Conservation (phyloP, 495 filamentous ascomycete species). For the Pseudoneurospora amorphoporcata region DNA sequence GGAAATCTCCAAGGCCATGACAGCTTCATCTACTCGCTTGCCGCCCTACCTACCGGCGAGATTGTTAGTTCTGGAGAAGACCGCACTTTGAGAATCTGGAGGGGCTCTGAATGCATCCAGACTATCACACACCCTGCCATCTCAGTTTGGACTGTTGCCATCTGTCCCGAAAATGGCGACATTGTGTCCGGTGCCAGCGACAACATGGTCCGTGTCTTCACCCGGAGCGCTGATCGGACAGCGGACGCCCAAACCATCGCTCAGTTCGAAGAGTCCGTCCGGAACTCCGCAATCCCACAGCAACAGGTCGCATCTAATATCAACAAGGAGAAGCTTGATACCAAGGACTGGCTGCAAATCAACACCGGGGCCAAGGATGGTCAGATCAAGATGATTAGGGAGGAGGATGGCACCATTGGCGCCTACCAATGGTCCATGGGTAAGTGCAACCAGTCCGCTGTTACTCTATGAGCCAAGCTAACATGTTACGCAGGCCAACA, state of each 20-base stretch:
- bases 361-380: constrained; percentile 86
- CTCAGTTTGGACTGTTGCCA: constrained; percentile 88
- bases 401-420: constrained; percentile 66
- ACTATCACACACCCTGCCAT: constrained; percentile 97
- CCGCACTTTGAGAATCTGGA: constrained; percentile 84
- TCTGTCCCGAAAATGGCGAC: constrained; percentile 71
- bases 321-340: constrained; percentile 83
- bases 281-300: constrained; percentile 73
- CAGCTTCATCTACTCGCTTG: constrained; percentile 88
- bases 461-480: not conserved
- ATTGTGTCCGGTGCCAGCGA: constrained; percentile 92
- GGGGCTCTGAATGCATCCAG: constrained; percentile 70
- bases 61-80: constrained; percentile 90
- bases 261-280: constrained; percentile 73
- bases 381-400: constrained; percentile 82
- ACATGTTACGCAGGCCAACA: constrained; percentile 24
- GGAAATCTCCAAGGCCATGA: constrained; percentile 78
- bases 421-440: constrained; percentile 69
- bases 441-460: constrained; percentile 9
- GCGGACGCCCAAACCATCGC: constrained; percentile 46
- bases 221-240: constrained; percentile 55
- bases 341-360: constrained; percentile 68
- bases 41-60: constrained; percentile 67
- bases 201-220: constrained; percentile 77
- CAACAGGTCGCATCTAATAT: constrained; percentile 60